Base-by-base conservation (phyloP, 768 basidiomycete genomes). In the Suillus plorans region DNA sequence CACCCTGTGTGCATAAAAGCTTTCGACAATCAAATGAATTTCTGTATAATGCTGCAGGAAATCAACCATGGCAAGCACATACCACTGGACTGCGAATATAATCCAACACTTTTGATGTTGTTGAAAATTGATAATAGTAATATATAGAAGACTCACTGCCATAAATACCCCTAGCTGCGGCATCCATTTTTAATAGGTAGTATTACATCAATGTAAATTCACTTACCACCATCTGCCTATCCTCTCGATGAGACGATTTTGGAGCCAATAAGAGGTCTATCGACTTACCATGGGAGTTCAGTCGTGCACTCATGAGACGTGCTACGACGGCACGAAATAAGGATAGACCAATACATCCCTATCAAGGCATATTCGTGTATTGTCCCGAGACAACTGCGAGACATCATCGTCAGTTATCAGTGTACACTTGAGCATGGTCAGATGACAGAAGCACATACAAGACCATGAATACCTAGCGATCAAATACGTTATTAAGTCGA, bases 1-100 rank as follows among this genome's bases (percentile, higher is more conserved):
- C 22, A 73, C 69, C 44, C 70, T 71, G 31, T 73, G 72, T 28
- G 63, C 63, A 31, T 73, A 73, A 41, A 73, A 73, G 60, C 72
- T 74, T 50, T 52, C 12, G 31, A 34, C 18, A 55, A 18, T 20
- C 31, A 12, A 12, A 34, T 20, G 1, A 64, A 20, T 10, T 41
- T 53, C 3, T 4, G 2, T 39, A n/a, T 41, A 39, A 52, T 34
- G 22, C 12, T 34, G 53, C 53, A 44, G 10, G 3, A 44, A 37
- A 20, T 28, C 20, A 16, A 2, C 37, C 7, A 34, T 34, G 16
- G 14, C 36, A 58, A 41, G 39, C 22, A 58, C 37, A 25, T 63
- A 73, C 72, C 67, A 44, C 44, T 74, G 69, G 12, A 73, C 72
- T 22, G 65, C 42, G 45, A 74, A 74, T 2, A 68, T 64, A 49